Base-by-base conservation (phyloP, 2,329 filamentous ascomycete genomes). In the Sclerotinia sclerotiorum region DNA sequence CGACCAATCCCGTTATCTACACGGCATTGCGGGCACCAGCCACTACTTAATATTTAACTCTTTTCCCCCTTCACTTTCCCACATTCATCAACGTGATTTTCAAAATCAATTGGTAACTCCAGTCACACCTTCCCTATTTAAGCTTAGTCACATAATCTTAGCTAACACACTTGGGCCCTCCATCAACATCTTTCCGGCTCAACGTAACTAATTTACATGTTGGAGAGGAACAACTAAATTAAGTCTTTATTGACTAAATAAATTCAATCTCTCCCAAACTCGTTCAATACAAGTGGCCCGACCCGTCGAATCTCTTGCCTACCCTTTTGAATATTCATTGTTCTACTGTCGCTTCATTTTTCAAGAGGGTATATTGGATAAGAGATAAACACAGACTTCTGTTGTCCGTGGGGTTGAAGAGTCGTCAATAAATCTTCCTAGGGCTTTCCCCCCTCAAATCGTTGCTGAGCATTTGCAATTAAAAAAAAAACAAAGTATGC, bases 361-460 rank as follows among this genome's bases (percentile, higher is more conserved):
- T 62, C 46, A 11, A 24, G 19, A 39, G 29, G 58, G 44, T 51
- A 39, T 32, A 51, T 62, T 51, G 60, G 46, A 62, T 62, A 51
- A 62, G 60, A 57, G 55, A 51, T 62, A 62, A 62, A 62, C 60
- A 39, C 60, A 62, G 60, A 62, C 60, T 51, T 51, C 60, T 51
- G 58, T 51, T 62, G 60, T 62, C 60, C 60, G 60, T 62, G 60
- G 60, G 60, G 60, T 62, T 51, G 46, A 62, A 21, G 39, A 27
- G 60, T 62, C 60, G 60, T 62, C 60, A 62, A 62, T 62, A 51
- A 62, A 39, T 62, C 60, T 51, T 39, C 60, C 60, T 62, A 62
- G 60, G 60, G 60, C 60, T 62, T 62, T 32, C 60, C 46, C 60
- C 32, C 46, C 56, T 60, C 60, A 24, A 51, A 39, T 51, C 46